phyloP scores from a whole-genome alignment of 75 land plant genomes.

The Chamaecyparis obtusa region DNA sequence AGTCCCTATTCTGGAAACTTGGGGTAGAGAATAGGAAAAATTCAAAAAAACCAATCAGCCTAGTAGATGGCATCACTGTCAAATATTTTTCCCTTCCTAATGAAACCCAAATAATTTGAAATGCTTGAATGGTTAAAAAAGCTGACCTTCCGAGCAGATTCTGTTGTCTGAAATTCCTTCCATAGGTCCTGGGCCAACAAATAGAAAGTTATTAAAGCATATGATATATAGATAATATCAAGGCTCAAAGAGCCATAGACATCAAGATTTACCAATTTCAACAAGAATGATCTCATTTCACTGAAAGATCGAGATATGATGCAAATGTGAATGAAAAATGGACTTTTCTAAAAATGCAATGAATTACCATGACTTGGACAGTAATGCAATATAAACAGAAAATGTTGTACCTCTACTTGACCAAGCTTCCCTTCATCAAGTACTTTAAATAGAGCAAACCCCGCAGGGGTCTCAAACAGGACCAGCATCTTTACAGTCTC shows the following conservation, averaged over 20 bases:
- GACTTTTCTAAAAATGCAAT: not conserved
- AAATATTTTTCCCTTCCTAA: not conserved
- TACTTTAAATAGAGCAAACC: conserved; percentile 87
- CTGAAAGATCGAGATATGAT: not conserved
- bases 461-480: conserved; percentile 87
- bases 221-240: not conserved
- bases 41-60: no score
- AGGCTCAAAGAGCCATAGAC: not conserved
- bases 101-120: not conserved
- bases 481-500: conserved; percentile 51
- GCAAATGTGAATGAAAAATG: not conserved
- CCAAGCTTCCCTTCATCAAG: conserved; percentile 79
- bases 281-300: not conserved
- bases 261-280: not conserved
- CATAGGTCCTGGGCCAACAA: conserved; percentile 59
- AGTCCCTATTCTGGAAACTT: no score
- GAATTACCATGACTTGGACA: not conserved
- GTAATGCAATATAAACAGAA: conserved; percentile 9
- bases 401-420: conserved; percentile 69
- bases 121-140: not conserved
- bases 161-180: conserved; percentile 77
- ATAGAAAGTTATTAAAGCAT: not conserved
- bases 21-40: no score
- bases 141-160: conserved; percentile 76
- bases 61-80: no score